Base-by-base conservation (phyloP, 139 green algal species). In the Chlorella sp. region DNA sequence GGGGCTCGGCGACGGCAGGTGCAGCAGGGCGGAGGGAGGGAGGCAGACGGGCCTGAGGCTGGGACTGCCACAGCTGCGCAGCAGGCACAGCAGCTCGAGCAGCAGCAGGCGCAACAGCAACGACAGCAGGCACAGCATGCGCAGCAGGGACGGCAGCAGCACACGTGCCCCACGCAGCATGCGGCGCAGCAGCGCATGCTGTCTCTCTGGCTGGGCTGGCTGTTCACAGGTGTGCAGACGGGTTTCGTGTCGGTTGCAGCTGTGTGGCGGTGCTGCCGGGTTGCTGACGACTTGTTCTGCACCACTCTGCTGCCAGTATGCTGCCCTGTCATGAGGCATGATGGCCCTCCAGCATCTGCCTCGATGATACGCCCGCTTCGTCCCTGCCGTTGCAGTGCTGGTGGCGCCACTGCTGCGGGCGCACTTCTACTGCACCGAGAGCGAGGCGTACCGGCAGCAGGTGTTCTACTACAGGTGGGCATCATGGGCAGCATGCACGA, bases 391-490 rank as follows among this genome's bases (percentile, higher is more conserved):
- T 22, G 72, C 51, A 16, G 62, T 97, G 62, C 83, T 94, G 28
- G 87, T 96, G 73, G 72, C 94, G 56, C 96, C 96, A 46, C 90
- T 99, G 70, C 84, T 99, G 69, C 84, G 96, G 1, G 83, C 92
- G 16, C 89, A 94, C 90, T 99, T 99, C 81, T 99, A 98, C 80
- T 82, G 92, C 78, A 99, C 96, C 0, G 96, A 99, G 86, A 94
- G 87, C 41, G 94, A 99, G 87, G 85, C 91, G 13, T 93, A 95
- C 86, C 88, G 91, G 40, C 90, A 95, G 65, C 51, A 91, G 67
- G 93, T 98, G 17, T 94, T 95, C 77, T 98, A 96, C 85, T 98
- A 94, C 90, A 89, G 89, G 91, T 88, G 73, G 20, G 40, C 24
- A n/a, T n/a, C n/a, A n/a, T n/a, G n/a, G n/a, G n/a, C n/a, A n/a